Percentiles rank a stretch among this genome's conserved stretches.
Conservation (phyloP, 2,329 filamentous ascomycete genomes). For the Leptographium lundbergii region DNA sequence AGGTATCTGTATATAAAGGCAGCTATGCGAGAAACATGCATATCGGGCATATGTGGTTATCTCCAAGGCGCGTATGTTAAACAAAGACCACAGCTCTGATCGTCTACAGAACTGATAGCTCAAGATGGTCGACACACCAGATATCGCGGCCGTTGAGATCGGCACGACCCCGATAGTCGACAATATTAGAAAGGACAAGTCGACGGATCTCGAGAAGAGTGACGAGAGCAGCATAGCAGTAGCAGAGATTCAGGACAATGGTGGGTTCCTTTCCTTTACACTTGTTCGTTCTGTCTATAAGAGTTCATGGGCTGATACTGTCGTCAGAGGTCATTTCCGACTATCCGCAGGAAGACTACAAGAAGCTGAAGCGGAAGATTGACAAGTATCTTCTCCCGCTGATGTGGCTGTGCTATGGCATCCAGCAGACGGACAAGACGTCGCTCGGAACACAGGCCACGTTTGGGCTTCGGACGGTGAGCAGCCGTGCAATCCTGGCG, state of each 20-base stretch:
- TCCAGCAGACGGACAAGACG: slow-evolving; percentile 36
- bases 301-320: neutral
- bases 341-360: slow-evolving; percentile 5
- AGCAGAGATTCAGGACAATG: neutral
- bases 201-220: neutral
- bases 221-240: neutral
- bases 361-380: slow-evolving; percentile 5
- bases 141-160: neutral
- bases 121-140: neutral
- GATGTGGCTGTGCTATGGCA: slow-evolving; percentile 36
- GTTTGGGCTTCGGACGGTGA: slow-evolving; percentile 20
- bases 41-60: neutral
- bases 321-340: neutral
- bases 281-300: no score
- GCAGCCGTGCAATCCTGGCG: neutral
- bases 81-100: neutral
- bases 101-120: neutral
- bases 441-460: slow-evolving; percentile 25
- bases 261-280: neutral
- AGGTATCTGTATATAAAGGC: neutral
- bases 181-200: neutral
- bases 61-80: neutral
- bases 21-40: neutral
- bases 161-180: neutral
- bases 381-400: slow-evolving; percentile 13